Evolutionary conservation across 768 basidiomycete species (phyloP), one percentile per base, ranked within the genome.

Genomic region (Termitomyces sp.): DNA sequence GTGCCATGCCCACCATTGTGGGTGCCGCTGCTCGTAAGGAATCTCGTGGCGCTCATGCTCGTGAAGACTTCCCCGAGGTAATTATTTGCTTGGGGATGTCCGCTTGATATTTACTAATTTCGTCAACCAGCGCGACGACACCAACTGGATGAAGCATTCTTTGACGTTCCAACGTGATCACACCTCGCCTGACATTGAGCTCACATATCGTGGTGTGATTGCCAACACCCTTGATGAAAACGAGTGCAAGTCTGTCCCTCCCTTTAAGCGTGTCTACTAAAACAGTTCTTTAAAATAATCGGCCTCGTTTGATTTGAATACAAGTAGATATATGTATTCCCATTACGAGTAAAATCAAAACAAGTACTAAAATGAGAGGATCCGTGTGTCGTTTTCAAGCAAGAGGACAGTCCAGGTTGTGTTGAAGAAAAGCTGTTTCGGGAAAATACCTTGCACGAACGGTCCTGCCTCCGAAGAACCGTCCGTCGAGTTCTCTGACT

Each of bases 31-130:
- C 94, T 54, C 90, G 96, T 66, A 92, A 94, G 76, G 97, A 98
- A 71, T 96, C 94, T 47, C 92, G 97, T 71, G 97, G 97, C 71
- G 97, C 97, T 40, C 97, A 99, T 69, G 97, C 97, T 50, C 93
- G 97, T 65, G 97, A 98, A 74, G 97, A 99, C 72, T 98, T 74
- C 80, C 87, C 94, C n/a, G 95, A 99, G 26, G 91, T 92, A 58
- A 52, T 81, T 74, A 8, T 3, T n/a, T 48, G 33, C 40, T 35
- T 33, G 26, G 16, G 18, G 14, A 3, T 11, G 8, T 8, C 32
- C 30, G 32, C 26, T 32, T n/a, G n/a, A n/a, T n/a, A n/a, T n/a
- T n/a, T 16, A 30, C 40, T 56, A 26, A 48, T 26, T 35, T 6
- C 11, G 22, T 4, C 26, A 4, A 22, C 20, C 56, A 92, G 86